phyloP scores from a whole-genome alignment of 768 basidiomycete species.

The Boletus subcaerulescens region DNA sequence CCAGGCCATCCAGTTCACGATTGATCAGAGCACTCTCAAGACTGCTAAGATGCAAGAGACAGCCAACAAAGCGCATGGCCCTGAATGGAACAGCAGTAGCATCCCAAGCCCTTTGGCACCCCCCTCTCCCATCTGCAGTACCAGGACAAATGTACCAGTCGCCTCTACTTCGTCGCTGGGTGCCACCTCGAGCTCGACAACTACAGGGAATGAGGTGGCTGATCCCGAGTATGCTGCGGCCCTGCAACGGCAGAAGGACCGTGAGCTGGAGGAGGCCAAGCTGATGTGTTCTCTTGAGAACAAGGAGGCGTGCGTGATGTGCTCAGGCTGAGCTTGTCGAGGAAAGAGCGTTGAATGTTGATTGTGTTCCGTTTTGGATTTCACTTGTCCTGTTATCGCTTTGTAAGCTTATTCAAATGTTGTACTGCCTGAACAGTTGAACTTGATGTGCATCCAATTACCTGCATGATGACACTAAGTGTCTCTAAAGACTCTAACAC shows the following conservation, averaged over 20 bases:
- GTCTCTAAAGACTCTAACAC: background rate
- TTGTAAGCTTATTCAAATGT: conserved; percentile 15
- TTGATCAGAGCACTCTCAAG: conserved; percentile 79
- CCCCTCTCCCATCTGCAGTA: conserved; percentile 25
- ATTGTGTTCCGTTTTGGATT: conserved; percentile 2
- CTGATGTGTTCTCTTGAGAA: conserved; percentile 86
- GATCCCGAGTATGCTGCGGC: conserved; percentile 81
- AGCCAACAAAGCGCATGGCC: conserved; percentile 14
- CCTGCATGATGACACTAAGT: too few species aligned
- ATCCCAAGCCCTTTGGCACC: conserved; percentile 26
- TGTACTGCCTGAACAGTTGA: too few species aligned
- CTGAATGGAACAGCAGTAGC: conserved; percentile 13
- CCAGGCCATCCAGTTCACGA: conserved; percentile 96
- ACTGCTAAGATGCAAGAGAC: conserved; percentile 38
- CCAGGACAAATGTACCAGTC: conserved; percentile 34
- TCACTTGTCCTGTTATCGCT: background rate
- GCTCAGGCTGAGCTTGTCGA: conserved; percentile 57
- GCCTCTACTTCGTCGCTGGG: conserved; percentile 19
- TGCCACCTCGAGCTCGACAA: conserved; percentile 9
- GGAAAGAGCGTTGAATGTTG: background rate
- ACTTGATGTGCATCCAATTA: too few species aligned
- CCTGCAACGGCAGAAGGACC: conserved; percentile 61
- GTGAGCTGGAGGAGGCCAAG: conserved; percentile 79
- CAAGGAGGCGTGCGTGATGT: conserved; percentile 93
- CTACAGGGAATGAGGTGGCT: conserved; percentile 37